A percentile compares a stretch with the other conserved stretches of the same genome.
phyloP scores from a whole-genome alignment of 805 yeast genomes.

The Wickerhamiella australiensis region DNA sequence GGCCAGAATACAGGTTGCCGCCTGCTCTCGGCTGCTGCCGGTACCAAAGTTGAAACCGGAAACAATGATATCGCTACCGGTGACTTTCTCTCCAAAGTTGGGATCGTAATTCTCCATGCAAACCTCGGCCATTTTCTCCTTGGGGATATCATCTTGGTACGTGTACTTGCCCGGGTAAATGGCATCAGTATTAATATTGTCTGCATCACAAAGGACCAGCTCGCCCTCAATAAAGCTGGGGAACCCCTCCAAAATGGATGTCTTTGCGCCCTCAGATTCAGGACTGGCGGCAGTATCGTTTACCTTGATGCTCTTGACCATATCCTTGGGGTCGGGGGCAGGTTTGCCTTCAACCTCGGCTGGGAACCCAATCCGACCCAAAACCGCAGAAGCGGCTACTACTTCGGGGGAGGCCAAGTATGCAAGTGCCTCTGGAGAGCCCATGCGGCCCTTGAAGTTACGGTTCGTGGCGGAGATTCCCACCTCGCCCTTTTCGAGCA shows the following conservation, averaged over 20 bases:
- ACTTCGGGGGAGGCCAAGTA: slow-evolving; percentile 95
- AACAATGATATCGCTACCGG: slow-evolving; percentile 78
- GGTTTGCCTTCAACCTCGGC: slow-evolving; percentile 60
- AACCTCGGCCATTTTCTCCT: slow-evolving; percentile 95
- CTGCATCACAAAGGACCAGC: slow-evolving; percentile 89
- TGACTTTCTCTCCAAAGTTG: slow-evolving; percentile 70
- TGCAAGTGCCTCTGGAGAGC: slow-evolving; percentile 90
- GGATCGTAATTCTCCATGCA: slow-evolving; percentile 98
- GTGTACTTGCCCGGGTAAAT: slow-evolving; percentile 98
- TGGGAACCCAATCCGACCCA: slow-evolving; percentile 88
- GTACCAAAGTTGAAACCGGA: slow-evolving; percentile 96
- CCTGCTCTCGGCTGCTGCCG: slow-evolving; percentile 97
- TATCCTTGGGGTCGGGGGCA: slow-evolving; percentile 38
- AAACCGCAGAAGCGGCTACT: slow-evolving; percentile 95
- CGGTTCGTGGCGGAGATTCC: slow-evolving; percentile 98
- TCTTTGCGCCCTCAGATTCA: slow-evolving; percentile 24
- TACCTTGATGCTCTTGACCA: slow-evolving; percentile 35
- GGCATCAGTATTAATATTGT: slow-evolving; percentile 88
- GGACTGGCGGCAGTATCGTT: slow-evolving; percentile 24
- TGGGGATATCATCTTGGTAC: slow-evolving; percentile 91
- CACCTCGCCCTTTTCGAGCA: slow-evolving; percentile 88
- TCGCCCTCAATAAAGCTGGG: slow-evolving; percentile 86
- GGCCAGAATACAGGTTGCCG: slow-evolving; percentile 95
- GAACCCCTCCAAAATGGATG: slow-evolving; percentile 73
- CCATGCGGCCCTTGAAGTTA: slow-evolving; percentile 99